These are phyloP conservation scores for Galium porrigens DNA, from an alignment of 305 asterid species.

Conservation along the genomic window DNA sequence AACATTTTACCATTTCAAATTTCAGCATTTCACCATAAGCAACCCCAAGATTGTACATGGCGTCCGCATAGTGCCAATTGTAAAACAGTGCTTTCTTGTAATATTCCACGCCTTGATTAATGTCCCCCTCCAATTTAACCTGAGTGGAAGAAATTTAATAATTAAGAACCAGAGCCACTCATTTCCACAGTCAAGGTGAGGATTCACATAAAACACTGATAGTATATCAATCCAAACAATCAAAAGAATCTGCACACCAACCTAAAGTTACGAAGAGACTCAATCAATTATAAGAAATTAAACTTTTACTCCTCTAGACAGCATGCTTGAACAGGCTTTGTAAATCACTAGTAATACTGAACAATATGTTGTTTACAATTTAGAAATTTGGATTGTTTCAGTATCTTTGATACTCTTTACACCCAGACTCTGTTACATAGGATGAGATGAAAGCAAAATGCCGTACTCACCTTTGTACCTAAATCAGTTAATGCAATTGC, in stretches of 20 bases:
- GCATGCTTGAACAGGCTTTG: not conserved
- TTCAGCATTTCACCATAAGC: conserved; percentile 99
- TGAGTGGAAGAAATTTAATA: conserved; percentile 26
- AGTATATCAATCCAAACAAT: not conserved
- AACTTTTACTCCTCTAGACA: not conserved
- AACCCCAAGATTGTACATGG: conserved; percentile 98
- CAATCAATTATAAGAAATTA: not conserved
- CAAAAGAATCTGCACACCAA: not conserved
- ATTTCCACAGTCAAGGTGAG: not conserved
- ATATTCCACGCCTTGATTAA: conserved; percentile 73
- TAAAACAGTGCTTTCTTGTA: conserved; percentile 84
- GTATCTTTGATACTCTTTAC: not conserved
- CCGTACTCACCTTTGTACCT: conserved; percentile 73
- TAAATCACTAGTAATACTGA: not conserved
- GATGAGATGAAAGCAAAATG: conserved; percentile 4
- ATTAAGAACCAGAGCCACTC: conserved; percentile 9
- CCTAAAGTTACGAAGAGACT: not conserved
- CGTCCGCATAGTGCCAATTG: conserved; percentile 99
- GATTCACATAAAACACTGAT: not conserved
- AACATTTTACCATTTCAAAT: conserved; percentile 74
- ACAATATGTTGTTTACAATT: not conserved
- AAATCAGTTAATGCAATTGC: conserved; percentile 97
- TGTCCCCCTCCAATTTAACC: conserved; percentile 97
- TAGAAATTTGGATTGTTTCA: not conserved
- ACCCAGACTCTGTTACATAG: conserved; percentile 2